A percentile compares a stretch with the other conserved stretches of the same genome.
phyloP scores from a whole-genome alignment of 2,329 filamentous ascomycete genomes.

The Ceratocystis albifundus region DNA sequence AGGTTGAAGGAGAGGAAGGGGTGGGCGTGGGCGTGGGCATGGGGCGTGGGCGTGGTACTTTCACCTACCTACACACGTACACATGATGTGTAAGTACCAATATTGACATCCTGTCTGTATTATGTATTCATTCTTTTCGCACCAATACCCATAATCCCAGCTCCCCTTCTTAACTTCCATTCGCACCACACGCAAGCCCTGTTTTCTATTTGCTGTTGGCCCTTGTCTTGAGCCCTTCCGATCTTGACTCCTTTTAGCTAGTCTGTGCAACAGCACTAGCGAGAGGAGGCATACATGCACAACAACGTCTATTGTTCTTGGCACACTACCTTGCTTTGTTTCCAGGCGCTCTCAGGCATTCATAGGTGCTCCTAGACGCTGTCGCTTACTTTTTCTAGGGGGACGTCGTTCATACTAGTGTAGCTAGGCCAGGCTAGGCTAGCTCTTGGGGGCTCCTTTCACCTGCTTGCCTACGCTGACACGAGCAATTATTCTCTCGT shows the following conservation, averaged over 20 bases:
- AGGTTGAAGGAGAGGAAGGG: background rate
- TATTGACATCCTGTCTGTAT: background rate
- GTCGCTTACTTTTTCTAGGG: background rate
- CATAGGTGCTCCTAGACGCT: background rate
- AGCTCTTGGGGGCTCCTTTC: background rate
- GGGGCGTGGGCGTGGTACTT: too few species aligned
- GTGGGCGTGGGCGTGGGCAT: too few species aligned
- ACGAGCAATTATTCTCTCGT: background rate
- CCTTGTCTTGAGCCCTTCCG: conserved; percentile 5
- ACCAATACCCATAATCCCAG: background rate
- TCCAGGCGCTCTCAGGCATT: background rate
- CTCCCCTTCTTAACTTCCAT: background rate
- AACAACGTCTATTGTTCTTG: conserved; percentile 14
- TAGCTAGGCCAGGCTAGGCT: background rate
- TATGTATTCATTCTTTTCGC: background rate
- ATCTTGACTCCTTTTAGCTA: conserved; percentile 12
- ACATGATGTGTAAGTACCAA: too few species aligned
- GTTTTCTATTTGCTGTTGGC: background rate
- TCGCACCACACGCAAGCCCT: background rate
- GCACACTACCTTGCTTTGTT: background rate
- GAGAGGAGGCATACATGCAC: conserved; percentile 2
- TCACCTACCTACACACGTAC: background rate
- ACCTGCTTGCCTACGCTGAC: background rate
- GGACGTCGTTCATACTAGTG: background rate
- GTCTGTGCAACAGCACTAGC: conserved; percentile 12